Evolutionary conservation across 805 yeast genomes (phyloP).

Genomic region (Geotrichum ghanense): DNA sequence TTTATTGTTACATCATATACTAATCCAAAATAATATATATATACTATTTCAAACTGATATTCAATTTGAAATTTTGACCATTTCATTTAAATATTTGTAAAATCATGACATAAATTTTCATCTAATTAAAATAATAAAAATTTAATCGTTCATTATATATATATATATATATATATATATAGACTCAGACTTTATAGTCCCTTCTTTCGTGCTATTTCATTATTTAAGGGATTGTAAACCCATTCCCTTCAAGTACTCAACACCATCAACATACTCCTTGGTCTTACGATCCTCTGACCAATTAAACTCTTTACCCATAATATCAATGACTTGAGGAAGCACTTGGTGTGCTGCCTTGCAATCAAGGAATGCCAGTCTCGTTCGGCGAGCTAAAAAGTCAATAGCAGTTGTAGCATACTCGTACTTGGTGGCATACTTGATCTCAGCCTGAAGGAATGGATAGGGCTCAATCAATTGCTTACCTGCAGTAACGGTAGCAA

Average conservation of each 20-base stretch:
- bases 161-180: too few species aligned
- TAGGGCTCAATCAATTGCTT: slow-evolving; percentile 45
- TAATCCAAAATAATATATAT: too few species aligned
- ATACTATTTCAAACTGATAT: too few species aligned
- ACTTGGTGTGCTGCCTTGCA: slow-evolving; percentile 72
- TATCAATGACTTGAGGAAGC: slow-evolving; percentile 73
- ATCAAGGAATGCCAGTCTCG: slow-evolving; percentile 84
- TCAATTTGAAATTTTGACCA: too few species aligned
- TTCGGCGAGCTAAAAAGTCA: slow-evolving; percentile 87
- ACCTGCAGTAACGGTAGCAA: slow-evolving; percentile 22
- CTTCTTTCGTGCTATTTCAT: too few species aligned
- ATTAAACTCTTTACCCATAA: slow-evolving; percentile 67
- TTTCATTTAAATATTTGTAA: too few species aligned
- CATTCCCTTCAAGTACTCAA: slow-evolving; percentile 29
- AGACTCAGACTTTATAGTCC: too few species aligned
- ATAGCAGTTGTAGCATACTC: slow-evolving; percentile 83
- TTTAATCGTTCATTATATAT: too few species aligned
- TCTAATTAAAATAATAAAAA: too few species aligned
- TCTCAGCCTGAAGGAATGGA: slow-evolving; percentile 77
- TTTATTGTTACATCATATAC: too few species aligned
- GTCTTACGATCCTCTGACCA: slow-evolving; percentile 59
- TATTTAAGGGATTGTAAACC: slow-evolving; percentile 27
- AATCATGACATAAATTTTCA: too few species aligned
- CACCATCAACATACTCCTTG: slow-evolving; percentile 31
- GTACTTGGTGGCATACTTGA: slow-evolving; percentile 65